Evolutionary conservation across 139 green algal species (phyloP), one percentile per base, ranked within the genome.

Genomic region (Diplosphaera chodatii): DNA sequence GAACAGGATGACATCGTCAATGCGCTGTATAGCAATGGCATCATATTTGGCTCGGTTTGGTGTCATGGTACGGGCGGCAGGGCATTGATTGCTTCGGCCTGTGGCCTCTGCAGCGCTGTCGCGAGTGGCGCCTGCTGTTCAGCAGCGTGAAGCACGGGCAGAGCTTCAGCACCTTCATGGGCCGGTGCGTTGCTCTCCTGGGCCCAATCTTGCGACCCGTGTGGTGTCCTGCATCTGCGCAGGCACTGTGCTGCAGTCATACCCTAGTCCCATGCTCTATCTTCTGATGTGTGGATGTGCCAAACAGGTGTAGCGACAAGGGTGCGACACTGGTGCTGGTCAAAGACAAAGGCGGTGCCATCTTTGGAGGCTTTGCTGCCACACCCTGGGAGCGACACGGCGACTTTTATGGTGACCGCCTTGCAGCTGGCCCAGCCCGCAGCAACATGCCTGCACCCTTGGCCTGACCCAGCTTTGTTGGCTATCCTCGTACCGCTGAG

Each of bases 81-180:
- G n/a, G n/a, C n/a, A n/a, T n/a, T n/a, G n/a, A n/a, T n/a, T n/a
- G n/a, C n/a, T n/a, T n/a, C n/a, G n/a, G n/a, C n/a, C n/a, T n/a
- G n/a, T n/a, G n/a, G 32, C 2, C 31, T 13, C 55, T 31, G 30
- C 10, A 40, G 34, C 70, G 80, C 72, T 72, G 75, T n/a, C 25
- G 4, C 8, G 71, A 79, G 64, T 90, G 85, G 85, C 72, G 80
- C 30, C 74, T 85, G 68, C 33, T 88, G 27, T 90, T 90, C 75
- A 75, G 69, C 80, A 82, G 72, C 15, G 56, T 79, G 25, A 70
- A 74, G 5, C 71, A 88, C 37, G 85, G 85, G 64, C 80, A 86
- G 74, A 82, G 70, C 33, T 90, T 86, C 75, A 80, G 79, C 69
- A 90, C 85, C 8, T 77, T 87, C 66, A 78, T 87, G 67, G 75